These are phyloP conservation scores for Delonix regia DNA, from an alignment of 306 rosid genomes.

Conservation along the genomic window DNA sequence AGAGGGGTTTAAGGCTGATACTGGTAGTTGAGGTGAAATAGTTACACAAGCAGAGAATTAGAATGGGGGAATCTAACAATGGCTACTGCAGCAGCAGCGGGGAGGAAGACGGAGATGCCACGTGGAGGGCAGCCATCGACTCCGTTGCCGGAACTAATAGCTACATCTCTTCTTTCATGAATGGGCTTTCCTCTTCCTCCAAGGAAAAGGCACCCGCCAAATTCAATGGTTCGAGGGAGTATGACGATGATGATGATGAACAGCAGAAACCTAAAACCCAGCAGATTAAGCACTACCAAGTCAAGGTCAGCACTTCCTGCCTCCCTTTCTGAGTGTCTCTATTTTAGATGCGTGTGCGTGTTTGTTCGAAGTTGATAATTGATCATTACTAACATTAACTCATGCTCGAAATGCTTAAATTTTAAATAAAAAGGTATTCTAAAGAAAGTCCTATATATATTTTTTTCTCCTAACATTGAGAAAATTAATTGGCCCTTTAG, in stretches of 20 bases:
- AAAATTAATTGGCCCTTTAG: neutral
- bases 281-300: slow-evolving; percentile 73
- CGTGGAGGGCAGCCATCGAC: slow-evolving; percentile 76
- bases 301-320: slow-evolving; percentile 62
- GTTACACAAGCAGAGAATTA: neutral
- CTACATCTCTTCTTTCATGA: slow-evolving; percentile 48
- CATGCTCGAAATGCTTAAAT: neutral
- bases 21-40: neutral
- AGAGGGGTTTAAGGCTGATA: neutral
- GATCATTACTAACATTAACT: neutral
- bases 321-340: neutral
- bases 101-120: slow-evolving; percentile 85
- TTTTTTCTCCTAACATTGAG: neutral
- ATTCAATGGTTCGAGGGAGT: neutral
- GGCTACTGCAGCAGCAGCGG: slow-evolving; percentile 63
- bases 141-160: slow-evolving; percentile 62
- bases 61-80: slow-evolving; percentile 49
- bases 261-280: slow-evolving; percentile 45
- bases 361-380: neutral
- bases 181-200: slow-evolving; percentile 41
- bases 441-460: neutral
- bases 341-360: neutral
- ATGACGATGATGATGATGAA: slow-evolving; percentile 17
- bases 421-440: neutral
- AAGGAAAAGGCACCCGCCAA: slow-evolving; percentile 15